Evolutionary conservation across 1,284 basidiomycete species (phyloP).

Genomic region (Leccinum fuscescens): DNA sequence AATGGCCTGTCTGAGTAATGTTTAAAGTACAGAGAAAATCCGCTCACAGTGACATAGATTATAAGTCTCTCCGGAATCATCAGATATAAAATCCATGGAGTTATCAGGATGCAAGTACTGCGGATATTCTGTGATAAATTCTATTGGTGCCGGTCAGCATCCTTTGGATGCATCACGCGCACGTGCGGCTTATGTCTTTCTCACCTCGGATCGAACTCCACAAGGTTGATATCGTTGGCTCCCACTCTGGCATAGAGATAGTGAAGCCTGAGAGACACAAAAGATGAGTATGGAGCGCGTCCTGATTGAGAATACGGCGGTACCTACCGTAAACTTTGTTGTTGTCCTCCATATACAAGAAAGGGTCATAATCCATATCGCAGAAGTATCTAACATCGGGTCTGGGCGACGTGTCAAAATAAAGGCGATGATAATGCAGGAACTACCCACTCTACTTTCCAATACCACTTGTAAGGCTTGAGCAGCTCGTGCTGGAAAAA

Average conservation of each 20-base stretch:
- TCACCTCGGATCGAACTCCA: conserved; percentile 70
- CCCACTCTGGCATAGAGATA: conserved; percentile 76
- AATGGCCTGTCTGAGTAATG: not conserved
- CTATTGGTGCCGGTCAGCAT: too few relatives aligned
- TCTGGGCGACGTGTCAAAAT: conserved; percentile 33
- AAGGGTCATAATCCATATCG: conserved; percentile 77
- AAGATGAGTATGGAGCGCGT: not conserved
- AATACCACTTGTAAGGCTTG: conserved; percentile 78
- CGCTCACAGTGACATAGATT: too few relatives aligned
- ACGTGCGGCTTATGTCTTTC: conserved; percentile 5
- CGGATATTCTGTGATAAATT: too few relatives aligned
- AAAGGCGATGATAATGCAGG: conserved; percentile 8
- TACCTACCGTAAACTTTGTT: conserved; percentile 67
- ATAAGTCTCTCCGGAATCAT: too few relatives aligned
- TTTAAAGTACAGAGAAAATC: too few relatives aligned
- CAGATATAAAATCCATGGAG: too few relatives aligned
- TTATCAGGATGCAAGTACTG: too few relatives aligned
- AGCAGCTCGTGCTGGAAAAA: conserved; percentile 78
- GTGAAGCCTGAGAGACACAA: conserved; percentile 59
- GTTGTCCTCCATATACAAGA: conserved; percentile 74
- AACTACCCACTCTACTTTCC: conserved; percentile 61
- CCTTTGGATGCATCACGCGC: too few relatives aligned
- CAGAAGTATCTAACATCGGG: conserved; percentile 78
- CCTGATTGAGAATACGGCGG: not conserved
- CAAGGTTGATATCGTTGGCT: conserved; percentile 74